Conservation (phyloP, 352 stramenopile species). For the Phytophthora chlamydospora region DNA sequence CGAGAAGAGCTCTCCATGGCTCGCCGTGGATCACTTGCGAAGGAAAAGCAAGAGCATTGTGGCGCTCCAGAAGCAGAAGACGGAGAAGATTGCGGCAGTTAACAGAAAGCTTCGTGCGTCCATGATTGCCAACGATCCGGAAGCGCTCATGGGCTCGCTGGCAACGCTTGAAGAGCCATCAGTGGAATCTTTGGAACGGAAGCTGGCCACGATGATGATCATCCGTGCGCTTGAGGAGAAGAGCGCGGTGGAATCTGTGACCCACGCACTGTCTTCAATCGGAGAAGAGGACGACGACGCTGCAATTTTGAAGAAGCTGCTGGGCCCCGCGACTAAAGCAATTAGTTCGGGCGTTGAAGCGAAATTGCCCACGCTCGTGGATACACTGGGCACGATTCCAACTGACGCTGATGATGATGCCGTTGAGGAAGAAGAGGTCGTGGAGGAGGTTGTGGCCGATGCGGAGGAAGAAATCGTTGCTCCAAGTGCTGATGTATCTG, state of each 20-base stretch:
- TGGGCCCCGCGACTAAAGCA: slow-evolving; percentile 50
- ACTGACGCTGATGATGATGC: slow-evolving; percentile 8
- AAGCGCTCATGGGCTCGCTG: slow-evolving; percentile 72
- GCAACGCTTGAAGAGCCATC: slow-evolving; percentile 71
- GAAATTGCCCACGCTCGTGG: slow-evolving; percentile 50
- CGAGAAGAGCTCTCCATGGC: slow-evolving; percentile 65
- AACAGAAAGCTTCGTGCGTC: slow-evolving; percentile 63
- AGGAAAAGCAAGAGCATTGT: slow-evolving; percentile 44
- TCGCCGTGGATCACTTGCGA: slow-evolving; percentile 61
- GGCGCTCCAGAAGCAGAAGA: slow-evolving; percentile 38
- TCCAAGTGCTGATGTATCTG: slow-evolving; percentile 7
- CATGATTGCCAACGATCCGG: slow-evolving; percentile 69
- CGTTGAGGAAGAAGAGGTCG: slow-evolving; percentile 28
- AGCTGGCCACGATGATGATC: slow-evolving; percentile 85
- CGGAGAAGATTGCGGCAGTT: slow-evolving; percentile 46
- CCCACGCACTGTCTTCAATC: slow-evolving; percentile 41
- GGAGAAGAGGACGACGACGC: slow-evolving; percentile 29
- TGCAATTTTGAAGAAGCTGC: slow-evolving; percentile 37
- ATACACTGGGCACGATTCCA: slow-evolving; percentile 32
- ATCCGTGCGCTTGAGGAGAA: slow-evolving; percentile 82
- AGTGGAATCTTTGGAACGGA: slow-evolving; percentile 68
- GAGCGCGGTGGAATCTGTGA: slow-evolving; percentile 59
- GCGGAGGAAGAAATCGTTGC: slow-evolving; percentile 4
- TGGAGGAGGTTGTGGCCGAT: slow-evolving; percentile 23
- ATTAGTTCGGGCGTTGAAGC: slow-evolving; percentile 64